phyloP scores from a whole-genome alignment of 2,329 filamentous ascomycete genomes.

The Fusarium lateritium region DNA sequence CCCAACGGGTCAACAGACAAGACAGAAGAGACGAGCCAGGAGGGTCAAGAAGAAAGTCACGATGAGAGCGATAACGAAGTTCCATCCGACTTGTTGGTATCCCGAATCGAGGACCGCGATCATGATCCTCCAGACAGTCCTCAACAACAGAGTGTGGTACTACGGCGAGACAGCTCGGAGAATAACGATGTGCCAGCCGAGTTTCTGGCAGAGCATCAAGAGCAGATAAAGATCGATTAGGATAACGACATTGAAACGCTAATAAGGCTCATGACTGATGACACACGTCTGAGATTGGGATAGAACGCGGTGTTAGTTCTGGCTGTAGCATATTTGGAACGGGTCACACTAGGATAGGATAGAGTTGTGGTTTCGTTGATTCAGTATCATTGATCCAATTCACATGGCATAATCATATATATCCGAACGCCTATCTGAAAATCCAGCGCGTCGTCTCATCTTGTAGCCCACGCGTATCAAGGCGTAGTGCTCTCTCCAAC shows the following conservation, averaged over 20 bases:
- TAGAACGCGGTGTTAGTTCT: background rate
- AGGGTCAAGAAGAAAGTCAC: conserved; percentile 32
- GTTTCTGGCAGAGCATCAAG: conserved; percentile 64
- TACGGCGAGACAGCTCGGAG: conserved; percentile 55
- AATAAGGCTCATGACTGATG: conserved; percentile 30
- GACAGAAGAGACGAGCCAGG: background rate
- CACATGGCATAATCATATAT: conserved; percentile 44
- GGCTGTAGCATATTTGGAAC: background rate
- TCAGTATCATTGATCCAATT: conserved; percentile 46
- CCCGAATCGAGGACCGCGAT: conserved; percentile 50
- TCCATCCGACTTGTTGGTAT: conserved; percentile 58
- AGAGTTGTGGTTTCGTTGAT: conserved; percentile 24
- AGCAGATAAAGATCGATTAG: conserved; percentile 33
- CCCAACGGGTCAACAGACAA: conserved; percentile 7
- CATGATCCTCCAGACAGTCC: conserved; percentile 32
- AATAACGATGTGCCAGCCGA: conserved; percentile 66
- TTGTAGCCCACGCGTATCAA: conserved; percentile 16
- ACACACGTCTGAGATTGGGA: conserved; percentile 3
- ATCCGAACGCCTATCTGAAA: conserved; percentile 48
- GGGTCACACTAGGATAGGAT: conserved; percentile 5
- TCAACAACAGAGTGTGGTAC: conserved; percentile 28
- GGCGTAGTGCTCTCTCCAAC: background rate
- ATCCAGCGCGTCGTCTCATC: conserved; percentile 25
- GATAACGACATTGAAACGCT: conserved; percentile 9
- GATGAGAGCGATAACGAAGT: conserved; percentile 61